These are phyloP conservation scores for Clonostachys sp. DNA, from an alignment of 2,329 filamentous ascomycete genomes.

Conservation along the genomic window DNA sequence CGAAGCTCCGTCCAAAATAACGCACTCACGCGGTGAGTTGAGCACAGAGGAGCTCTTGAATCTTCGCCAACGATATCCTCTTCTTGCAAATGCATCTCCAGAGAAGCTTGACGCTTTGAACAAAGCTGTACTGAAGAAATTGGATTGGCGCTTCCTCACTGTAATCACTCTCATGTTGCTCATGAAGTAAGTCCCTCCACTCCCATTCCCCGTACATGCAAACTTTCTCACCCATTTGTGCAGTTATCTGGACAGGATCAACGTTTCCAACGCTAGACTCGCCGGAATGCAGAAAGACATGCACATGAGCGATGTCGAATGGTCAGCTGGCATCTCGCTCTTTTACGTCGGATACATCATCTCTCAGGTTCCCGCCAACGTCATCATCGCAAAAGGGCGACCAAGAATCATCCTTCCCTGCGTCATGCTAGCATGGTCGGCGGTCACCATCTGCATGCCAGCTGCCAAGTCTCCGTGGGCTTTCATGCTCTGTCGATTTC, in stretches of 20 bases:
- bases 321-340: conserved; percentile 31
- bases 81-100: conserved; percentile 5
- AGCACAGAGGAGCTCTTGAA: too few species aligned
- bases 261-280: conserved; percentile 37
- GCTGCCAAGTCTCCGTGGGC: conserved; percentile 20
- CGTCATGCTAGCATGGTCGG: conserved; percentile 35
- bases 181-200: conserved; percentile 14
- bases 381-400: conserved; percentile 33
- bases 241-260: conserved; percentile 46
- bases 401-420: conserved; percentile 25
- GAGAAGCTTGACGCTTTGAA: conserved; percentile 15
- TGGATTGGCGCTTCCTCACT: conserved; percentile 18
- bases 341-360: conserved; percentile 42
- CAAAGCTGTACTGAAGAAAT: conserved; percentile 15
- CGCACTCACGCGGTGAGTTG: too few species aligned
- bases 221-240: conserved; percentile 1
- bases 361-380: conserved; percentile 38
- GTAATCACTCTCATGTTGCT: conserved; percentile 19
- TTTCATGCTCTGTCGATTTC: conserved; percentile 22
- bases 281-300: conserved; percentile 29
- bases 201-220: not conserved
- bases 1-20: too few species aligned
- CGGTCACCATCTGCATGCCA: conserved; percentile 37
- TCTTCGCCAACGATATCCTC: not conserved
- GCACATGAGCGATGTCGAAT: conserved; percentile 23